A percentile compares a stretch with the other conserved stretches of the same genome.
Evolutionary conservation across 1,284 basidiomycete genomes (phyloP).

Genomic region (Moesziomyces antarcticus): DNA sequence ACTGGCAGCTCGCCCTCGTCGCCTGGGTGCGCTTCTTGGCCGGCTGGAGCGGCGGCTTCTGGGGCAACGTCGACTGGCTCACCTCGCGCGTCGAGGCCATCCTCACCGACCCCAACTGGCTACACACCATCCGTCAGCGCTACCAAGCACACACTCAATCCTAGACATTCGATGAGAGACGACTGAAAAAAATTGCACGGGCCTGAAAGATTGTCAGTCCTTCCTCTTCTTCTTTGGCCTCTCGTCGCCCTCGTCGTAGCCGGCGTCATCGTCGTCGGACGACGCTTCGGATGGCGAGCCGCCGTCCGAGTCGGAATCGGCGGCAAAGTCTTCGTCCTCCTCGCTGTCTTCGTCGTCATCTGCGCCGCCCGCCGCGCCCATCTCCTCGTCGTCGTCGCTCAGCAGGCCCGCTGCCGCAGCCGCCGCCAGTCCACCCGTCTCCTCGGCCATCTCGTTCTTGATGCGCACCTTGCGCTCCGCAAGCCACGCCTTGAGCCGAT

Average conservation of each 20-base stretch:
- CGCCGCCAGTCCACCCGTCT: constrained; percentile 64
- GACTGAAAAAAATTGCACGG: constrained; percentile 1
- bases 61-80: constrained; percentile 52
- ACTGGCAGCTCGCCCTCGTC: constrained; percentile 49
- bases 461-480: constrained; percentile 89
- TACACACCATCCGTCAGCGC: constrained; percentile 1
- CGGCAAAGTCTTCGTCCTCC: constrained; percentile 88
- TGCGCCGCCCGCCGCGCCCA: constrained; percentile 72
- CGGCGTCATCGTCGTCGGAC: constrained; percentile 67
- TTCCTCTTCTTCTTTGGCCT: constrained; percentile 60
- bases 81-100: constrained; percentile 21
- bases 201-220: constrained; percentile 12
- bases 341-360: constrained; percentile 66
- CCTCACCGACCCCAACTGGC: constrained; percentile 31
- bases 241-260: constrained; percentile 35
- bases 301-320: constrained; percentile 66
- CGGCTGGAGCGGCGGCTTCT: constrained; percentile 50
- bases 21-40: constrained; percentile 50
- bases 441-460: constrained; percentile 97
- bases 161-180: background rate
- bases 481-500: constrained; percentile 84
- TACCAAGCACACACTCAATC: background rate
- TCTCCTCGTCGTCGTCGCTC: constrained; percentile 77
- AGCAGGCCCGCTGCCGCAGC: constrained; percentile 77
- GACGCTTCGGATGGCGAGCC: constrained; percentile 69